Base-by-base conservation (phyloP, 257 asterid genomes). In the Nicotiana tabacum region DNA sequence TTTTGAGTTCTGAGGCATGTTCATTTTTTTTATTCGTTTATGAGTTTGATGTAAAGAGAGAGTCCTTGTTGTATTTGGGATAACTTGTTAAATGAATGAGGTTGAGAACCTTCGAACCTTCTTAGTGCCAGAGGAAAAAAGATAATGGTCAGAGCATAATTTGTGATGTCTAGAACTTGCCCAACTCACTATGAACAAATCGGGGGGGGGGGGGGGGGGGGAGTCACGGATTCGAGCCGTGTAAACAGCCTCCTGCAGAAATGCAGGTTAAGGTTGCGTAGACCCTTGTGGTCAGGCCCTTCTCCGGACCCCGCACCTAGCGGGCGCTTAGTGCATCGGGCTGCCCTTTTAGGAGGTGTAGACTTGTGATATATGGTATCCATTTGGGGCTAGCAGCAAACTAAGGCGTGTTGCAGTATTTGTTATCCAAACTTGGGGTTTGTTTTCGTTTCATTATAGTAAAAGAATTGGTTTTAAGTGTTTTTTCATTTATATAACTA, bases 161-260 rank as follows among this genome's bases (percentile, higher is more conserved):
- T 39, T 39, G 10, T 1, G 24, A n/a, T n/a, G n/a, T n/a, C n/a
- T n/a, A n/a, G n/a, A n/a, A n/a, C n/a, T n/a, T n/a, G n/a, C n/a
- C n/a, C n/a, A n/a, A n/a, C n/a, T n/a, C n/a, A n/a, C n/a, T n/a
- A n/a, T n/a, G 24, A 21, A 43, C 11, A 43, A 43, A 39, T 39
- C 48, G 7, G 7, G 9, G 48, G 7, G 24, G 24, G 24, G 24
- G 27, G 27, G 27, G 27, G 48, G 0, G 10, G 48, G 11, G 11
- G 0, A 3, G 0, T 7, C 48, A 1, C 11, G 11, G 3, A 11
- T 43, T 7, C 0, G 48, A 43, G 2, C 0, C 0, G 11, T 43
- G 3, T 2, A 43, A 43, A 43, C 5, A 43, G 11, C 0, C 11
- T 43, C 48, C 0, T 43, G 0, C 8, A 6, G 4, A 3, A 3